These are phyloP conservation scores for Geotrichum australiense DNA, from an alignment of 1,139 yeast genomes.

Conservation along the genomic window DNA sequence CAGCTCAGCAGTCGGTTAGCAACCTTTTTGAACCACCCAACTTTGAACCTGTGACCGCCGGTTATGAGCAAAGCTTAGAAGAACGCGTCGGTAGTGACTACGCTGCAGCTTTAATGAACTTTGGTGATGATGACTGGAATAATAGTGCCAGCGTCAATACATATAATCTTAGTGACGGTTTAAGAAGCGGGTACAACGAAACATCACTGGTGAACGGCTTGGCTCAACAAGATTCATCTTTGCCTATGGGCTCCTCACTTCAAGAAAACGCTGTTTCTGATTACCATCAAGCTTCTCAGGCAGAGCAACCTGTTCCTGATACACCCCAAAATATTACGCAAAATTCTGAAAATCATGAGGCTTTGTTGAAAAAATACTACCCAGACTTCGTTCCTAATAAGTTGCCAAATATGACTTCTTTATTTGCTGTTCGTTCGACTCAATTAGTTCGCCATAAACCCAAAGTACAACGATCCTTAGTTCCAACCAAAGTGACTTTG, in stretches of 20 bases:
- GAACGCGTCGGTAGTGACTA: slow-evolving; percentile 20
- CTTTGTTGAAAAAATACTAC: slow-evolving; percentile 39
- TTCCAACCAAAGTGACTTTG: slow-evolving; percentile 44
- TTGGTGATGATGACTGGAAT: slow-evolving; percentile 18
- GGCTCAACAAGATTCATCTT: no score
- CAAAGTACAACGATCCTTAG: slow-evolving; percentile 47
- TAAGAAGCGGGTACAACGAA: slow-evolving; percentile 9
- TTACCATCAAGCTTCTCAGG: no score
- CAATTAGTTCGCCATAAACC: slow-evolving; percentile 50
- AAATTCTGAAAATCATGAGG: slow-evolving; percentile 30
- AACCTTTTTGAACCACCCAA: background rate
- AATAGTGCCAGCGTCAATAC: slow-evolving; percentile 6
- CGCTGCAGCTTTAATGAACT: slow-evolving; percentile 18
- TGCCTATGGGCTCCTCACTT: no score
- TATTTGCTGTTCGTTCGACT: slow-evolving; percentile 59
- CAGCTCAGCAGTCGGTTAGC: background rate
- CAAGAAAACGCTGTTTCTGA: no score
- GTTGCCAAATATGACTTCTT: slow-evolving; percentile 57
- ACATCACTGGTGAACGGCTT: no score
- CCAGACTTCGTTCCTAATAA: slow-evolving; percentile 56
- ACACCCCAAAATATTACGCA: no score
- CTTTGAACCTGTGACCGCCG: background rate
- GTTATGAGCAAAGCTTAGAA: slow-evolving; percentile 17
- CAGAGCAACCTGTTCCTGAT: no score
- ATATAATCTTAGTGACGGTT: slow-evolving; percentile 3